Base-by-base conservation (phyloP, 768 basidiomycete genomes). In the Leucocoprinus sp. region DNA sequence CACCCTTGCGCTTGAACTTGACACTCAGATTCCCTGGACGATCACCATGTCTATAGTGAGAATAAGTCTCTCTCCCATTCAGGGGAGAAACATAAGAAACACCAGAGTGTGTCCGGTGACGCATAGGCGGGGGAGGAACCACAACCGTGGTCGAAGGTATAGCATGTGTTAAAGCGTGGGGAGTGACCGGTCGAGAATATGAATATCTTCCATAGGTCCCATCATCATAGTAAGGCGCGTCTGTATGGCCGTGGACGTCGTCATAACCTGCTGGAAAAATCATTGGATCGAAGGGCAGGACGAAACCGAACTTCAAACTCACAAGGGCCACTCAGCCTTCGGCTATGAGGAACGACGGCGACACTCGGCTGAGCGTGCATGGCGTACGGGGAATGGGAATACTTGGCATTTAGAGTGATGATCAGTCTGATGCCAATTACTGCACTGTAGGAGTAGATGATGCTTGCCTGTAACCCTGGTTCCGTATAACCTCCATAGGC, bases 1-100 rank as follows among this genome's bases (percentile, higher is more conserved):
- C 67, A 8, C 80, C 81, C 66, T 81, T 85, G 58, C 79, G 76
- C 62, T 81, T 84, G 65, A 87, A 87, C 58, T 82, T 84, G 48
- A 87, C 66, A 43, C 76, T 65, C 31, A 71, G 63, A 21, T 72
- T 66, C 52, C 70, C 72, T 11, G 72, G 66, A 19, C 69, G 66
- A 17, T 45, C 49, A 18, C 53, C 53, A 26, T 45, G 50, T 24
- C 70, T 72, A 57, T 71, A 75, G n/a, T 42, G 33, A 41, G 46
- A 48, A n/a, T 48, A 42, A 9, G 17, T 23, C 8, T 48, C 46
- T 18, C 46, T 24, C 19, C 40, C 33, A 29, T 14, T 38, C 5
- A 14, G n/a, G 18, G 46, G 40, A 3, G 39, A n/a, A 9, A 66
- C 60, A 52, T 69, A 72, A 2, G 75, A 78, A 38, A 75, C 71